Evolutionary conservation across 2,329 filamentous ascomycete genomes (phyloP).

Genomic region (Sclerotinia sclerotiorum): DNA sequence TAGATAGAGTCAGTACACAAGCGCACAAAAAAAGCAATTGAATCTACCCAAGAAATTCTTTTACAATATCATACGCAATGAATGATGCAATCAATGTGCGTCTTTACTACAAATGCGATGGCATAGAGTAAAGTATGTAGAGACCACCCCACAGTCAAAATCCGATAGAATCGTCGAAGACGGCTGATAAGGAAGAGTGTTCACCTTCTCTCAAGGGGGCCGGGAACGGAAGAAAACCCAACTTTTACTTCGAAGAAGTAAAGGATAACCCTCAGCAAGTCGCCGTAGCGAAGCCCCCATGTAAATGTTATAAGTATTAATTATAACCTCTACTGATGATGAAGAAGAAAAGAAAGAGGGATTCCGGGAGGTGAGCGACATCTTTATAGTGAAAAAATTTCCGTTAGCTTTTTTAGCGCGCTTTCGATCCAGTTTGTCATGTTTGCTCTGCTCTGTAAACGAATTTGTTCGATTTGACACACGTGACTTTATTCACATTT

Average conservation of each 20-base stretch:
- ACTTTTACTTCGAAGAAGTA: conserved; percentile 28
- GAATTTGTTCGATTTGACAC: neutral
- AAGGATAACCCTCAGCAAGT: conserved; percentile 45
- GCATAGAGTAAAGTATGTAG: conserved; percentile 39
- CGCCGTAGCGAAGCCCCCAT: conserved; percentile 44
- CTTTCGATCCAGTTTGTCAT: neutral
- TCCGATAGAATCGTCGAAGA: conserved; percentile 41
- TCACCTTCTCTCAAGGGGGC: conserved; percentile 44
- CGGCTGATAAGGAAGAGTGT: conserved; percentile 47
- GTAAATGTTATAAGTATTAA: conserved; percentile 43
- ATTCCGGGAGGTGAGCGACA: neutral
- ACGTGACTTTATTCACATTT: neutral
- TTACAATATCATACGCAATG: neutral
- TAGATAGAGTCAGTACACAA: neutral
- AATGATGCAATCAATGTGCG: no score
- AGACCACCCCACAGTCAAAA: conserved; percentile 47
- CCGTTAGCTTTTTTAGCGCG: conserved; percentile 22
- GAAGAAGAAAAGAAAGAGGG: conserved; percentile 33
- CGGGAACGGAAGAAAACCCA: conserved; percentile 48
- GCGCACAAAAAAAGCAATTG: neutral
- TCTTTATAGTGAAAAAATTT: conserved; percentile 25
- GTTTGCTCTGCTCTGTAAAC: neutral
- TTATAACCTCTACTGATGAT: conserved; percentile 43
- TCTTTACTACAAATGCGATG: neutral
- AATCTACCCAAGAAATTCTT: neutral